phyloP scores from a whole-genome alignment of 148 eudicot species.

The Camellia lanceoleosa region DNA sequence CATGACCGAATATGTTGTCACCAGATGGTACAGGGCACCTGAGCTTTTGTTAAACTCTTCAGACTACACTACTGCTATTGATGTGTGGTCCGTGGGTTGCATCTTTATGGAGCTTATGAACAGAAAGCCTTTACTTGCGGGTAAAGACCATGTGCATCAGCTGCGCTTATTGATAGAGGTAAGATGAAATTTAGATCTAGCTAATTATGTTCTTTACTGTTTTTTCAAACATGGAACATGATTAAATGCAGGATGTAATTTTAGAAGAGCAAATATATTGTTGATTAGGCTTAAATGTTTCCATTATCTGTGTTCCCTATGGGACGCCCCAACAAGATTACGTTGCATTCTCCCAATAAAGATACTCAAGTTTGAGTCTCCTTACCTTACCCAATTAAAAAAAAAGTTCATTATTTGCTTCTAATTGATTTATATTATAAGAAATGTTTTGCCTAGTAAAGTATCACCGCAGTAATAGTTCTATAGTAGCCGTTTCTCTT shows the following conservation, averaged over 20 bases:
- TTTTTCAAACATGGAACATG: not conserved
- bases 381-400: no score
- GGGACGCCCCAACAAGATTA: no score
- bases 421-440: not conserved
- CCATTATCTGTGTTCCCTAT: no score
- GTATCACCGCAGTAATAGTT: not conserved
- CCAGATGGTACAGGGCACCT: constrained; percentile 92
- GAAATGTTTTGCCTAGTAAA: not conserved
- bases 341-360: no score
- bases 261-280: not conserved
- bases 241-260: not conserved
- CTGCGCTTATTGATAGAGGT: constrained; percentile 88
- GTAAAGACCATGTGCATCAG: constrained; percentile 83
- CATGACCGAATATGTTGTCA: constrained; percentile 94
- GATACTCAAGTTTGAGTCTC: no score
- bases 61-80: constrained; percentile 82
- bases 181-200: not conserved
- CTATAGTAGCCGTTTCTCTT: not conserved
- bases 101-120: constrained; percentile 93
- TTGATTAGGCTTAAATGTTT: not conserved
- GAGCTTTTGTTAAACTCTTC: constrained; percentile 85
- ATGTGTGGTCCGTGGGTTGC: constrained; percentile 95
- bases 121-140: constrained; percentile 74
- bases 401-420: no score
- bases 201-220: not conserved